Conservation (phyloP, 148 eudicot genomes). For the Cornus controversa region DNA sequence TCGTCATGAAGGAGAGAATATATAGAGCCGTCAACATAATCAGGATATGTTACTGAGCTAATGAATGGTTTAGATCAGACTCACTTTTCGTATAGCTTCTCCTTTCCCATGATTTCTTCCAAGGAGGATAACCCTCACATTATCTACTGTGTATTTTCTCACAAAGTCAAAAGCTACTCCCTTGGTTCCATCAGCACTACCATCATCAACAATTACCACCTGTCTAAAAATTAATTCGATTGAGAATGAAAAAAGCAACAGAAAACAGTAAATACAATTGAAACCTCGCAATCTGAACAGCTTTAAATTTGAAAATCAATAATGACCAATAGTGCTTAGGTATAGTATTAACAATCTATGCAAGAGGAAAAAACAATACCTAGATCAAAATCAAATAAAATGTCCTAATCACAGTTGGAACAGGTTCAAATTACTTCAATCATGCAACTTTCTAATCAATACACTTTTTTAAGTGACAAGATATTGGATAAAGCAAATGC, state of each 20-base stretch:
- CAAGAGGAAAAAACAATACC: background rate
- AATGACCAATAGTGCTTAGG: background rate
- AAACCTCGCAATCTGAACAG: background rate
- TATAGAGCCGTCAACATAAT: constrained; percentile 1
- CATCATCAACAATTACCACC: constrained; percentile 96
- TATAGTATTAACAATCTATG: background rate
- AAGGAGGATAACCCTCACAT: constrained; percentile 81
- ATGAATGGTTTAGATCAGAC: constrained; percentile 36
- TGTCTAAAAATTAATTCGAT: constrained; percentile 26
- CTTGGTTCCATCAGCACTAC: constrained; percentile 87
- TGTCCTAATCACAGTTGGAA: background rate
- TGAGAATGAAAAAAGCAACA: background rate
- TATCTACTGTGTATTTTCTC: constrained; percentile 69
- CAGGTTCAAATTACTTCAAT: background rate
- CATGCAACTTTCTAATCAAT: background rate
- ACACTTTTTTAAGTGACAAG: background rate
- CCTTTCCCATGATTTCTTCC: constrained; percentile 96
- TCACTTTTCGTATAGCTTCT: constrained; percentile 97
- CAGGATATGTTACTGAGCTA: background rate
- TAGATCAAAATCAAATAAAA: background rate
- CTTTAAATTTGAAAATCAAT: background rate
- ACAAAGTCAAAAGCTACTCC: constrained; percentile 85
- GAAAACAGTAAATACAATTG: background rate
- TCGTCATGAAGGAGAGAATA: constrained; percentile 8
- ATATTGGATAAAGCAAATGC: background rate